phyloP scores from a whole-genome alignment of 208 protist species.

The Trypanosoma mega region DNA sequence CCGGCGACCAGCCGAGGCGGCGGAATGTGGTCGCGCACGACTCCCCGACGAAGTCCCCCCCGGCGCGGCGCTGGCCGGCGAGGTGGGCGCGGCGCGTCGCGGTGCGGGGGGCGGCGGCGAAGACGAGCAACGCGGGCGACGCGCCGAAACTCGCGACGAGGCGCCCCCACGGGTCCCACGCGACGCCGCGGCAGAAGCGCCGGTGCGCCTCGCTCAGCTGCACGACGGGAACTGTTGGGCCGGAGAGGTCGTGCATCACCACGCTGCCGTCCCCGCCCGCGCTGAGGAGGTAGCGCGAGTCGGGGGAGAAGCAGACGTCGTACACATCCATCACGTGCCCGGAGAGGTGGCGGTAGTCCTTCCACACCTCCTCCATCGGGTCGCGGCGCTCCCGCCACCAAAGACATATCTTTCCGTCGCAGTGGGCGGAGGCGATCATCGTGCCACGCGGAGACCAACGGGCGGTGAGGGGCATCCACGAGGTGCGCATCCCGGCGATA shows the following conservation, averaged over 20 bases:
- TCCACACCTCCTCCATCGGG: conserved; percentile 61
- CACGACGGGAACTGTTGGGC: conserved; percentile 62
- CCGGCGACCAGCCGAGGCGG: conserved; percentile 77
- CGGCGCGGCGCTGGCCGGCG: conserved; percentile 50
- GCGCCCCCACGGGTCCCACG: conserved; percentile 84
- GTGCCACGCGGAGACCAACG: conserved; percentile 82
- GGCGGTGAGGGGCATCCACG: conserved; percentile 82
- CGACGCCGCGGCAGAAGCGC: conserved; percentile 84
- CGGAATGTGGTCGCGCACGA: conserved; percentile 73
- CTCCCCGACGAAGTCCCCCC: conserved; percentile 76
- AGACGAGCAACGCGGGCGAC: conserved; percentile 69
- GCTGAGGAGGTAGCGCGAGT: conserved; percentile 79
- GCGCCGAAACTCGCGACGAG: conserved; percentile 67
- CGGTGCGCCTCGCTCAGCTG: conserved; percentile 65
- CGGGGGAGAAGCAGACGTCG: conserved; percentile 83
- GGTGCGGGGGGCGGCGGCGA: conserved; percentile 44
- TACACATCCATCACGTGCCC: conserved; percentile 87
- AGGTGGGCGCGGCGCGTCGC: conserved; percentile 41
- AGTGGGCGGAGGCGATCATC: conserved; percentile 81
- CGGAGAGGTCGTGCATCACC: conserved; percentile 76
- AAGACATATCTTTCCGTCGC: conserved; percentile 80
- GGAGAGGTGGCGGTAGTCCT: conserved; percentile 80
- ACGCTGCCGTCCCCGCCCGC: conserved; percentile 75
- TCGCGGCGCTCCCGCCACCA: conserved; percentile 68
- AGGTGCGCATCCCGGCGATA: conserved; percentile 51